A percentile compares a stretch with the other conserved stretches of the same genome.
Evolutionary conservation across 2,329 filamentous ascomycete genomes (phyloP).

Genomic region (Cladosporium sp.): DNA sequence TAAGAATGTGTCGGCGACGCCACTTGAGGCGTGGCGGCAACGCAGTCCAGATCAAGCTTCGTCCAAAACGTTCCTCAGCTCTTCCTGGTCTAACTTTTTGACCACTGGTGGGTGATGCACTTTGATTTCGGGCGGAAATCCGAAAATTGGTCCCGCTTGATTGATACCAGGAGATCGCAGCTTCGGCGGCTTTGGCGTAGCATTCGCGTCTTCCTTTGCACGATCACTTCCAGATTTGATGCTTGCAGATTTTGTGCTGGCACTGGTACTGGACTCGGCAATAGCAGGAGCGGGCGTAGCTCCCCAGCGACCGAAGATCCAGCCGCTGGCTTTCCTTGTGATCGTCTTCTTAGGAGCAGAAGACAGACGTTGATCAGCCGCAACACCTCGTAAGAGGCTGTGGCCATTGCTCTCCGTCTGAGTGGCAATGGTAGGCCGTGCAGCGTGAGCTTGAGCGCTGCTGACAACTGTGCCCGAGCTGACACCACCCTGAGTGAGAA

Average conservation of each 20-base stretch:
- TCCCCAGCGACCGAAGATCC: constrained; percentile 63
- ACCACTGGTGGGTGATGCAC: constrained; percentile 51
- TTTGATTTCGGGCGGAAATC: constrained; percentile 58
- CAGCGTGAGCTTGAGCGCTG: constrained; percentile 29
- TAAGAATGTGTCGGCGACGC: background rate
- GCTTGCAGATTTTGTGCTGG: constrained; percentile 11
- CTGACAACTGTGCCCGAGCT: constrained; percentile 44
- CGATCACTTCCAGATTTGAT: constrained; percentile 10
- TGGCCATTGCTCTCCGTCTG: constrained; percentile 20
- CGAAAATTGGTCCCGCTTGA: constrained; percentile 69
- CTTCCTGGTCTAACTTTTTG: constrained; percentile 55
- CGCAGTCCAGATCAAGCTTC: background rate
- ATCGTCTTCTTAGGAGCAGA: constrained; percentile 36
- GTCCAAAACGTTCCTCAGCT: constrained; percentile 42
- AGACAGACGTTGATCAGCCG: constrained; percentile 30
- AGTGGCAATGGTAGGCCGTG: constrained; percentile 26
- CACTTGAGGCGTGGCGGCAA: background rate
- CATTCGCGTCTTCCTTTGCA: constrained; percentile 25
- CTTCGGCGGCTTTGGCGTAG: constrained; percentile 35
- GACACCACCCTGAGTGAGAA: constrained; percentile 49
- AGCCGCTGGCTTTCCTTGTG: constrained; percentile 58
- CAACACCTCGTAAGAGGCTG: constrained; percentile 31
- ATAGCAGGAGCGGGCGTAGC: constrained; percentile 43
- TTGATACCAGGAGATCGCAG: constrained; percentile 69
- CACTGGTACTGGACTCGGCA: constrained; percentile 10